These are phyloP conservation scores for Pythium rishiriense DNA, from an alignment of 352 stramenopile species.

Conservation along the genomic window DNA sequence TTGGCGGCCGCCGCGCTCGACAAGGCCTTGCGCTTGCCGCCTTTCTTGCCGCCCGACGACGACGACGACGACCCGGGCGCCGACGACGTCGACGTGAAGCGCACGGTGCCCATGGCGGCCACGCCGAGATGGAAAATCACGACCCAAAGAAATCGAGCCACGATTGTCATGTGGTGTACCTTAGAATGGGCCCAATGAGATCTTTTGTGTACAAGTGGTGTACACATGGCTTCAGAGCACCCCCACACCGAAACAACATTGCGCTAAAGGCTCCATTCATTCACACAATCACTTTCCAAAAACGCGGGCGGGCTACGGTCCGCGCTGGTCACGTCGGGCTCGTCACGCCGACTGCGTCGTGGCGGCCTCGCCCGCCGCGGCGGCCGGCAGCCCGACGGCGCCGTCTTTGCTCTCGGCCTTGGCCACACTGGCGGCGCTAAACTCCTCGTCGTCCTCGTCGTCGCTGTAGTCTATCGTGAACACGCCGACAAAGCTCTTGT, in stretches of 20 bases:
- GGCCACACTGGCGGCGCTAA: constrained; percentile 11
- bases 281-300: constrained; percentile 10
- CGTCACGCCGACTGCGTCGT: constrained; percentile 23
- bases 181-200: not conserved
- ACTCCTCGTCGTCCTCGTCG: constrained; percentile 54
- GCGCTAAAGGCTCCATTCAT: not conserved
- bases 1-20: not conserved
- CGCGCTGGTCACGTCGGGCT: not conserved
- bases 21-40: constrained; percentile 21
- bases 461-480: constrained; percentile 86
- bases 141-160: too few relatives aligned
- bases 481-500: constrained; percentile 65
- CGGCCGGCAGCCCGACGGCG: not conserved
- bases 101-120: constrained; percentile 19
- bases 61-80: constrained; percentile 3
- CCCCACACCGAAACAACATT: too few relatives aligned
- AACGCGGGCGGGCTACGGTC: not conserved
- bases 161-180: not conserved
- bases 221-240: constrained; percentile 10
- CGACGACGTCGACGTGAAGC: constrained; percentile 17
- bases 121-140: too few relatives aligned
- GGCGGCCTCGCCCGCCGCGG: not conserved
- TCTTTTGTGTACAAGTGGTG: not conserved
- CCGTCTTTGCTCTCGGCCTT: not conserved
- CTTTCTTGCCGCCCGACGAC: constrained; percentile 20